These are phyloP conservation scores for Venturia aucupariae DNA, from an alignment of 2,329 filamentous ascomycete species.

Conservation along the genomic window DNA sequence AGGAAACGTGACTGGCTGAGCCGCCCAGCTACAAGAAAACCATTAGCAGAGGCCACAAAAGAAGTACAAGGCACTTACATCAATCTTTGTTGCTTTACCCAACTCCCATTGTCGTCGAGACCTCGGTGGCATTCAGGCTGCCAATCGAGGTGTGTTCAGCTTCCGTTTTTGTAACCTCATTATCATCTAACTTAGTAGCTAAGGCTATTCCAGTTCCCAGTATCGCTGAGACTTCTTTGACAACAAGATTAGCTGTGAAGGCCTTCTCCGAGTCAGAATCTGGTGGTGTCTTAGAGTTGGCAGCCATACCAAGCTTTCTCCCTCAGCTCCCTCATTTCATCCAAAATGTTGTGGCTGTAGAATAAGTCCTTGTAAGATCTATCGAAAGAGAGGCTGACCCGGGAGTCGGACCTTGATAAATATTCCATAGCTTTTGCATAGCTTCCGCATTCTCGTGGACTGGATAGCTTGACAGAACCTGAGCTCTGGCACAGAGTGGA, in stretches of 20 bases:
- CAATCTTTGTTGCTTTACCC: constrained; percentile 13
- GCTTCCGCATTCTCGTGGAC: background rate
- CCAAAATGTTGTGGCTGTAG: background rate
- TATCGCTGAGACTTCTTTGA: background rate
- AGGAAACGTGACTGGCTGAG: constrained; percentile 16
- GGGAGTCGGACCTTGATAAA: background rate
- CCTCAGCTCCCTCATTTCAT: background rate
- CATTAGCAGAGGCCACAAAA: background rate
- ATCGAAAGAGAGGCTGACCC: background rate
- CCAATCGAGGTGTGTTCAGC: background rate
- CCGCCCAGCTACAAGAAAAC: constrained; percentile 18
- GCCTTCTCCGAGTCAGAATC: background rate
- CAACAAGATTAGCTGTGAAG: background rate
- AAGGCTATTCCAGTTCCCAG: background rate
- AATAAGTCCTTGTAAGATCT: background rate
- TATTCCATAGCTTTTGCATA: background rate
- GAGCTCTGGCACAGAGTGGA: background rate
- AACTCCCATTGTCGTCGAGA: background rate
- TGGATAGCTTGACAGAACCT: constrained; percentile 5
- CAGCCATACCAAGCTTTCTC: background rate
- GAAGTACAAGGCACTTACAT: constrained; percentile 10
- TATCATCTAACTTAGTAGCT: background rate
- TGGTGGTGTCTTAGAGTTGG: background rate
- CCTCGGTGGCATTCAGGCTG: background rate
- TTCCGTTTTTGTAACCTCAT: background rate